phyloP scores from a whole-genome alignment of 2,329 filamentous ascomycete species.

The Claviceps sorghi region DNA sequence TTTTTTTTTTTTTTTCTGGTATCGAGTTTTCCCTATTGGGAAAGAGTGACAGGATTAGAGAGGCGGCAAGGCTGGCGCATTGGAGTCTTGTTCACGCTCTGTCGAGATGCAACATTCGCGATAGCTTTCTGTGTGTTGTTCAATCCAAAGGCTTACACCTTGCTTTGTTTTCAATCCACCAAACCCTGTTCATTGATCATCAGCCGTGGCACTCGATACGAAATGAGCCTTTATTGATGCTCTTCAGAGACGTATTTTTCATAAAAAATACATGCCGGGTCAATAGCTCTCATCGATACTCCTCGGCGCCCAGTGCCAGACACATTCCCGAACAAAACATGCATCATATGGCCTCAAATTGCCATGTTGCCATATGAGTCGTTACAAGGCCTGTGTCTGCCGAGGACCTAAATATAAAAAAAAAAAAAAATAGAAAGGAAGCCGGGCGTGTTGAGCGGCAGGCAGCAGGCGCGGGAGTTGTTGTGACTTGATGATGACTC shows the following conservation, averaged over 20 bases:
- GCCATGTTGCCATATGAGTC: background rate
- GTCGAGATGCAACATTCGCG: background rate
- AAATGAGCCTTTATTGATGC: no score
- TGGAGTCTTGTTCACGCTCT: background rate
- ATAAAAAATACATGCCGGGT: background rate
- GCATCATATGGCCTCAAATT: background rate
- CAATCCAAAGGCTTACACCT: background rate
- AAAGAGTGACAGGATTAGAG: background rate
- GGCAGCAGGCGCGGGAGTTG: background rate
- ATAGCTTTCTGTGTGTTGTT: background rate
- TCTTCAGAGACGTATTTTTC: background rate
- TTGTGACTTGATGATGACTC: background rate
- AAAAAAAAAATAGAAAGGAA: background rate
- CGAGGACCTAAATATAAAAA: no score
- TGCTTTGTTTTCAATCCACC: background rate
- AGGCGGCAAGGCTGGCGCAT: background rate
- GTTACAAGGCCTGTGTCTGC: no score
- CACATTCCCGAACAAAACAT: background rate
- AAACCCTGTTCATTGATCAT: background rate
- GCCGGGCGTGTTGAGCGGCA: background rate
- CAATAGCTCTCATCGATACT: background rate
- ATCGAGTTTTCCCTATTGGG: background rate
- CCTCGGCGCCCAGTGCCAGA: background rate
- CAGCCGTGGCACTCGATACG: background rate
- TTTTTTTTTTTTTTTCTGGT: background rate